Base-by-base conservation (phyloP, 768 basidiomycete genomes). In the Calocera viscosa region DNA sequence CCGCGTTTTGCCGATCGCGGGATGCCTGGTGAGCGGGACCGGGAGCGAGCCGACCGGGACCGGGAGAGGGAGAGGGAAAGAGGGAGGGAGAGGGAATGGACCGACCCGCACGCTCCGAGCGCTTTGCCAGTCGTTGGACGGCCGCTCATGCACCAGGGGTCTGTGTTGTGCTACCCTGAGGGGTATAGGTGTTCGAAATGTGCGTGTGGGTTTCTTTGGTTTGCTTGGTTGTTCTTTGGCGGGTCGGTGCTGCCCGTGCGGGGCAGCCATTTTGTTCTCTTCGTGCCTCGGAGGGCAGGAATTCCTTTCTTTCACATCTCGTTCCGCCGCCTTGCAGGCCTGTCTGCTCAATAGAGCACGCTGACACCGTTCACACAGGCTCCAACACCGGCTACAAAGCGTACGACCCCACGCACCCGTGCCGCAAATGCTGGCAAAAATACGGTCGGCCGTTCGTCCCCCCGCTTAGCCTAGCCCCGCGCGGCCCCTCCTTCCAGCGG, bases 361-460 rank as follows among this genome's bases (percentile, higher is more conserved):
- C 35, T 38, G 35, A 38, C 35, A 14, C 5, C 35, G 35, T 38
- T 14, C 35, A 67, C 40, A 19, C 67, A 91, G 90, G 90, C 71
- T 78, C 78, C 40, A 91, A 92, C 73, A 83, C 82, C 0, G 90
- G 90, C 1, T 91, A 86, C 76, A 89, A 89, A 74, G 78, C 81
- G 67, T 78, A 77, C 39, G 88, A 91, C 73, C 87, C 88, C 0
- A 73, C 79, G 1, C 78, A 84, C 66, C 87, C 89, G 5, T 91
- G 90, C 72, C 78, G 80, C 67, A 63, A 66, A 19, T 47, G 43
- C 43, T 47, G 43, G 43, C 43, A 47, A 19, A 47, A 19, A 19
- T 47, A 47, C 43, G 43, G 43, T 19, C 43, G 43, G 5, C 43
- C 43, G 8, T 47, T 47, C 43, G 19, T 17, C 8, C 8, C 43